Conservation (phyloP, 225 moss, liverwort and hornwort genomes). For the Anthoceros angustus region DNA sequence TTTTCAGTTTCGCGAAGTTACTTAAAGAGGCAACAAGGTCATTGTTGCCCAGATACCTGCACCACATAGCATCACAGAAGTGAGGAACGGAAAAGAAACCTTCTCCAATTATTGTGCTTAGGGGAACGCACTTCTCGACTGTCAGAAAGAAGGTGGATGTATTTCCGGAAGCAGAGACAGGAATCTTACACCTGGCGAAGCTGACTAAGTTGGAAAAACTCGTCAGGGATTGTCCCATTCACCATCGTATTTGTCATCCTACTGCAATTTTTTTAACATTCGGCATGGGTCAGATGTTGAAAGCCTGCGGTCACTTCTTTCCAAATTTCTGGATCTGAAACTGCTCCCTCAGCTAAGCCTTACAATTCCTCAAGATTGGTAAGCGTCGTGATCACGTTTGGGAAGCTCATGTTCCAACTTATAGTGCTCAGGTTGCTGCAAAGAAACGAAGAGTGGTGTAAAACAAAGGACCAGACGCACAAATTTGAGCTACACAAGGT, state of each 20-base stretch:
- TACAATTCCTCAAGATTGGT: slow-evolving; percentile 22
- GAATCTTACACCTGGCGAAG: background rate
- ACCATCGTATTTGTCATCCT: background rate
- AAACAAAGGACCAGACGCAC: slow-evolving; percentile 2
- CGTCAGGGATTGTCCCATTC: background rate
- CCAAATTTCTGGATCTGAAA: background rate
- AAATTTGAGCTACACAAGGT: background rate
- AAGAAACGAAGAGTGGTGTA: background rate
- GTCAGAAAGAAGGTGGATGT: too few species aligned
- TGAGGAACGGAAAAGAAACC: background rate
- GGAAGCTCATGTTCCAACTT: slow-evolving; percentile 20
- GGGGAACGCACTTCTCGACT: too few species aligned
- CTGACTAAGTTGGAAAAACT: slow-evolving; percentile 7
- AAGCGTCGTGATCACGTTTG: slow-evolving; percentile 21
- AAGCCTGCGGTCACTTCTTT: background rate
- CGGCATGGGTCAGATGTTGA: background rate
- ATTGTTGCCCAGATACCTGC: slow-evolving; percentile 31
- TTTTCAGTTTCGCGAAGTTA: slow-evolving; percentile 20
- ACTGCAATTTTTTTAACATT: background rate
- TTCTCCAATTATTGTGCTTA: too few species aligned
- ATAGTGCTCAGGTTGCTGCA: slow-evolving; percentile 17
- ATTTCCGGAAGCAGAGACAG: background rate
- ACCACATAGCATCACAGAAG: background rate
- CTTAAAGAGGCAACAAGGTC: slow-evolving; percentile 18
- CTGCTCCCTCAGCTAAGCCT: slow-evolving; percentile 2